Evolutionary conservation across 2,329 filamentous ascomycete species (phyloP).

Genomic region (Nemania sp.): DNA sequence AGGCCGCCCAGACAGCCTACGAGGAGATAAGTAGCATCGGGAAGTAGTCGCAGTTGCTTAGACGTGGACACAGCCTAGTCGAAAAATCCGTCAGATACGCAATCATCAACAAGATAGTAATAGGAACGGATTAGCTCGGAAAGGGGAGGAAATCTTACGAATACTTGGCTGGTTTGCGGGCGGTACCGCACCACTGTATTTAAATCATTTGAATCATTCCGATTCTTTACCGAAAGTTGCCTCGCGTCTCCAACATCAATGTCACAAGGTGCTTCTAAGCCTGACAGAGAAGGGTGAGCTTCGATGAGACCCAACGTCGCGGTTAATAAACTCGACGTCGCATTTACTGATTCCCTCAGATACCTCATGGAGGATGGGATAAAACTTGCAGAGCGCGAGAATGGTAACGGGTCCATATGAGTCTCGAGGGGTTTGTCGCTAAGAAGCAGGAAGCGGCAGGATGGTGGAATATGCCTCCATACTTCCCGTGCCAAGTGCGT

Average conservation of each 20-base stretch:
- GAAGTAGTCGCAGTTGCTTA: constrained; percentile 24
- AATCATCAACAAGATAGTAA: background rate
- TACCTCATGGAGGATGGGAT: constrained; percentile 32
- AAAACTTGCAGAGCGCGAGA: constrained; percentile 32
- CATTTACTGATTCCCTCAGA: constrained; percentile 18
- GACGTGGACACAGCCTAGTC: constrained; percentile 22
- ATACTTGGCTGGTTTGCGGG: constrained; percentile 25
- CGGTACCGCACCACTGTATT: constrained; percentile 24
- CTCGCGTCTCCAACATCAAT: constrained; percentile 29
- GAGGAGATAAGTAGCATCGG: constrained; percentile 49
- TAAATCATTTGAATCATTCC: background rate
- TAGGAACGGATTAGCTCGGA: background rate
- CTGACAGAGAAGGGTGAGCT: constrained; percentile 17
- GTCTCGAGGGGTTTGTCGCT: constrained; percentile 17
- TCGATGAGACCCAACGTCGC: constrained; percentile 17
- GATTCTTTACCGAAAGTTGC: constrained; percentile 1
- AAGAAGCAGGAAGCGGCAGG: constrained; percentile 27
- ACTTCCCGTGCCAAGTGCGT: constrained; percentile 20
- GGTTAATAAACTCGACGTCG: constrained; percentile 22
- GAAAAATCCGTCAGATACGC: constrained; percentile 7
- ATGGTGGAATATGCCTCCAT: constrained; percentile 31
- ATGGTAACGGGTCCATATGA: constrained; percentile 24
- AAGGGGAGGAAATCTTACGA: constrained; percentile 17
- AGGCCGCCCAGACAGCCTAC: constrained; percentile 55
- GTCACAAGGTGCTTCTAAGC: background rate